These are phyloP conservation scores for Fusarium bulbicola DNA, from an alignment of 2,329 filamentous ascomycete species.

Conservation along the genomic window DNA sequence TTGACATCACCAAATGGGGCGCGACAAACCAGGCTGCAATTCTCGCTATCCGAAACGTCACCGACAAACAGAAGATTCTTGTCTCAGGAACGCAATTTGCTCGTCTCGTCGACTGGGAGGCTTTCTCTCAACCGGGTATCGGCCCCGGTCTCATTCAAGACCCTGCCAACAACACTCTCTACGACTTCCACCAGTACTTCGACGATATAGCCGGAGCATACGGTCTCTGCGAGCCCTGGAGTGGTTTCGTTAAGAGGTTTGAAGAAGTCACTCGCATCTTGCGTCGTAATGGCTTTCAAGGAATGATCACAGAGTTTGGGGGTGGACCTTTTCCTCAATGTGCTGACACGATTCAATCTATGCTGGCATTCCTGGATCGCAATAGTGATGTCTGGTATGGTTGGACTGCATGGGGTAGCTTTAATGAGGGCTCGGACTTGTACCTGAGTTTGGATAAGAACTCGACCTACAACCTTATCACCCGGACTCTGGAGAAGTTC, in stretches of 20 bases:
- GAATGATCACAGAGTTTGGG: not conserved
- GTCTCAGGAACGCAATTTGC: not conserved
- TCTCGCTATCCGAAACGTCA: not conserved
- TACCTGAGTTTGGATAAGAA: not conserved
- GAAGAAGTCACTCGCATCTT: not conserved
- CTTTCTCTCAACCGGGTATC: not conserved
- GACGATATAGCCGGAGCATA: not conserved
- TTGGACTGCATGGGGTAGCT: not conserved
- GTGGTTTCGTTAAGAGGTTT: not conserved
- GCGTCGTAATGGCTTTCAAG: not conserved
- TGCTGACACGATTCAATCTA: not conserved
- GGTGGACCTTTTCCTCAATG: not conserved
- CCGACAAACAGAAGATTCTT: not conserved
- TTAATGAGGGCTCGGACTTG: not conserved
- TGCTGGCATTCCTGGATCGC: not conserved
- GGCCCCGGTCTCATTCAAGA: not conserved
- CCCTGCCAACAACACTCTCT: not conserved
- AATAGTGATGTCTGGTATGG: constrained; percentile 3
- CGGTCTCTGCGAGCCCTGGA: not conserved
- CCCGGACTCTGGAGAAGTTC: not conserved
- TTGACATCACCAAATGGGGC: not conserved
- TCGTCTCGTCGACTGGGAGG: not conserved
- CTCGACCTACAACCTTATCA: not conserved
- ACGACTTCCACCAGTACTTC: constrained; percentile 6
- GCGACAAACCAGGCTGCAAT: not conserved